Base-by-base conservation (phyloP, 345 rosid species). In the Lumnitzera racemosa region DNA sequence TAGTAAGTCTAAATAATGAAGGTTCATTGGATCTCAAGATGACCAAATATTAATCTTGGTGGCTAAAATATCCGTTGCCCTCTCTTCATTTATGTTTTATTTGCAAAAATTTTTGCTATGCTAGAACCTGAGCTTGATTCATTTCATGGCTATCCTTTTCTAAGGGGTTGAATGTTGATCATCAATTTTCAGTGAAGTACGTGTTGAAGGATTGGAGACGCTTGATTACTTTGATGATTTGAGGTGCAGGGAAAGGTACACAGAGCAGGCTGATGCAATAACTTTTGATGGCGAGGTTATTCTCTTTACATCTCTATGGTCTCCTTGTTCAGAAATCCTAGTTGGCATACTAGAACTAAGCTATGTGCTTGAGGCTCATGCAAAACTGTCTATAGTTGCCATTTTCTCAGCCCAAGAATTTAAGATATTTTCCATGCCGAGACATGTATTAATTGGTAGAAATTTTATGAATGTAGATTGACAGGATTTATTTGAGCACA, bases 141-240 rank as follows among this genome's bases (percentile, higher is more conserved):
- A 47, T 49, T 61, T 20, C 20, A 54, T 47, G 46, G 43, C 9
- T 1, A 36, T 36, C 49, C 67, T 62, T 65, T 64, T 17, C 62
- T 20, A 56, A 52, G 31, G 51, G 57, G 50, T 58, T 62, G 61
- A 27, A 41, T 63, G 65, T 64, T 75, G 74, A 51, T 70, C 56
- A 61, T 58, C 51, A 51, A 76, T 72, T 80, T 72, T 73, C 90
- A 92, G 98, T 68, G 98, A 92, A 87, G 96, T 92, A 47, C 89
- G 98, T 2, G 84, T 92, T 24, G 98, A 92, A 74, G 98, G 98
- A 55, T 73, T 92, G 88, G 98, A 92, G 89, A 92, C 98, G 2
- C 94, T 92, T 24, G 96, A 92, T 78, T 92, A 82, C 72, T 79
- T 92, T 41, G 98, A 92, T 66, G 84, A 85, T 80, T 70, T 87